phyloP scores from a whole-genome alignment of 1,284 basidiomycete genomes.

The Leucoagaricus sp. region DNA sequence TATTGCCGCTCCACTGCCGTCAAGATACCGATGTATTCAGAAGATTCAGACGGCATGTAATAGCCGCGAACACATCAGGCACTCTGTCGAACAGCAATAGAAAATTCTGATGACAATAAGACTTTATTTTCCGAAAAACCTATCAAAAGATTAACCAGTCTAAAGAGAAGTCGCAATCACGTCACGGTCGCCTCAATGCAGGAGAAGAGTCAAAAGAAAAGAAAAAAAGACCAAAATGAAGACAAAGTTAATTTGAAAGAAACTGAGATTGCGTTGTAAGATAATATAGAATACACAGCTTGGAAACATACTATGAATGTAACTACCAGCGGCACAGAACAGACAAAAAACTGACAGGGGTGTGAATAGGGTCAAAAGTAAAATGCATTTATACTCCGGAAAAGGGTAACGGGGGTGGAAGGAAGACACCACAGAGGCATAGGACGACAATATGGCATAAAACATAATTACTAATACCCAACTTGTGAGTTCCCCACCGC shows the following conservation, averaged over 20 bases:
- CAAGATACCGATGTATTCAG: too few relatives aligned
- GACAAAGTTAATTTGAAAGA: conserved; percentile 12
- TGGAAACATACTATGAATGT: conserved; percentile 18
- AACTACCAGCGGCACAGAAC: neutral
- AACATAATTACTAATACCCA: conserved; percentile 35
- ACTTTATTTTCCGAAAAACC: neutral
- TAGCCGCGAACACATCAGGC: too few relatives aligned
- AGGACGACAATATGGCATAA: neutral
- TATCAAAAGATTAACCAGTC: neutral
- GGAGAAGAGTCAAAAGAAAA: neutral
- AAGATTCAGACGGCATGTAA: too few relatives aligned
- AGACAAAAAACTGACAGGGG: conserved; percentile 11
- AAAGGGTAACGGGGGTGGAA: conserved; percentile 4
- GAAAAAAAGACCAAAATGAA: conserved; percentile 10
- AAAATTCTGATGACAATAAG: neutral
- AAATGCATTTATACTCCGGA: conserved; percentile 8
- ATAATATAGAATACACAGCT: conserved; percentile 27
- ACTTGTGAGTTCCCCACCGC: conserved; percentile 41
- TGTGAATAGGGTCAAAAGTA: conserved; percentile 5
- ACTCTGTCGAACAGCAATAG: neutral
- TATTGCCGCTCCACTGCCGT: too few relatives aligned
- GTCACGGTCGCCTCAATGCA: neutral
- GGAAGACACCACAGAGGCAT: conserved; percentile 14
- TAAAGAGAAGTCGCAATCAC: conserved; percentile 6
- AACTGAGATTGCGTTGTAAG: conserved; percentile 23